A percentile compares a stretch with the other conserved stretches of the same genome.
These are phyloP conservation scores for Mycena pura DNA, from an alignment of 768 basidiomycete genomes.

Conservation along the genomic window DNA sequence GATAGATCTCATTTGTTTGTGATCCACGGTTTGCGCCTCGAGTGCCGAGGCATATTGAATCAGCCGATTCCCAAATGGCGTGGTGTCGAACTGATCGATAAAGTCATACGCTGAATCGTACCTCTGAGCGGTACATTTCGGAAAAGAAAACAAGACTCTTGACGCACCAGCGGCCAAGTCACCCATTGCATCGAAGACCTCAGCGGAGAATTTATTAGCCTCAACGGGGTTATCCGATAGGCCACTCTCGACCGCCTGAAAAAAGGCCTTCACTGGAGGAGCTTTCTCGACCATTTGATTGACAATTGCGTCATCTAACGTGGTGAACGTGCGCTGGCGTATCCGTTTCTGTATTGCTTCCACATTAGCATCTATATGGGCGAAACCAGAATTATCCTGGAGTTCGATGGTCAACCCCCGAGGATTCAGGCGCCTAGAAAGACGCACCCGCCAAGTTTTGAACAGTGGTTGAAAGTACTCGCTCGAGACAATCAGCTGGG, in stretches of 20 bases:
- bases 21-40: background rate
- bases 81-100: background rate
- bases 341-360: background rate
- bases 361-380: constrained; percentile 10
- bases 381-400: constrained; percentile 4
- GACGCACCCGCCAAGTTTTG: constrained; percentile 9
- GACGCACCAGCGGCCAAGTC: constrained; percentile 14
- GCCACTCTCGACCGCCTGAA: background rate
- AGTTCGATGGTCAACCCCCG: background rate
- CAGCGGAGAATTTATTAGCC: constrained; percentile 9
- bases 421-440: background rate
- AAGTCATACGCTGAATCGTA: constrained; percentile 8
- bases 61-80: constrained; percentile 6
- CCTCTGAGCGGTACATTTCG: background rate
- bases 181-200: constrained; percentile 17
- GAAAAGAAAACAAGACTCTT: background rate
- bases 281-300: background rate
- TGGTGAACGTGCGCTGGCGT: background rate
- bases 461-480: constrained; percentile 6
- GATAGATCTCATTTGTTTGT: background rate
- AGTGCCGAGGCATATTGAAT: background rate
- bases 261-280: background rate
- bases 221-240: background rate
- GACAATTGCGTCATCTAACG: background rate
- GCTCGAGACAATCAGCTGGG: constrained; percentile 1